These are phyloP conservation scores for Clitoria ternatea DNA, from an alignment of 306 rosid genomes.

Conservation along the genomic window DNA sequence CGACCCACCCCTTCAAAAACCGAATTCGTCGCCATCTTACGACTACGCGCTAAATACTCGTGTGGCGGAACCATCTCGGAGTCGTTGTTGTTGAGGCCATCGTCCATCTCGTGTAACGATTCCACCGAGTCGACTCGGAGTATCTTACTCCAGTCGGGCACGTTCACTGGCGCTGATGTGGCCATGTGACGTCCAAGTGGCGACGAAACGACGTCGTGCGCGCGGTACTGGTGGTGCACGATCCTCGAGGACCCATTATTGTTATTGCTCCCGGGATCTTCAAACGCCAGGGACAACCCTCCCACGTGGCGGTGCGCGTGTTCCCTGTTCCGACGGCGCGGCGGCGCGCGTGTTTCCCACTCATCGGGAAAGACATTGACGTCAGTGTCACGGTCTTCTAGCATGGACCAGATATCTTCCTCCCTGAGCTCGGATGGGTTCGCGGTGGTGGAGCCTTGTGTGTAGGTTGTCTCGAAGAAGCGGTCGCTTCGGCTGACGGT, in stretches of 20 bases:
- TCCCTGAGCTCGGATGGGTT: slow-evolving; percentile 66
- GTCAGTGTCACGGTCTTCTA: slow-evolving; percentile 25
- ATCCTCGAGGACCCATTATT: slow-evolving; percentile 44
- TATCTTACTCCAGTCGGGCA: slow-evolving; percentile 97
- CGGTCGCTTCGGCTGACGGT: slow-evolving; percentile 57
- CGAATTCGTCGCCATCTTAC: slow-evolving; percentile 63
- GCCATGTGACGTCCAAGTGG: slow-evolving; percentile 52
- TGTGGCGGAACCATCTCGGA: slow-evolving; percentile 91
- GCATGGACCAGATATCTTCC: slow-evolving; percentile 72
- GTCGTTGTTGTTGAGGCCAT: slow-evolving; percentile 36
- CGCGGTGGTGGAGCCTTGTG: slow-evolving; percentile 21
- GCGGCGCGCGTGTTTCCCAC: slow-evolving; percentile 28
- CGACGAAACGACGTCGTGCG: slow-evolving; percentile 37
- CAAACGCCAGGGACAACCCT: slow-evolving; percentile 65
- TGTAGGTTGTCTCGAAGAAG: slow-evolving; percentile 50
- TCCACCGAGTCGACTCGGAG: slow-evolving; percentile 70
- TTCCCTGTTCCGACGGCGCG: slow-evolving; percentile 34
- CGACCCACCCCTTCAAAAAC: slow-evolving; percentile 97
- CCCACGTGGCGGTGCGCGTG: slow-evolving; percentile 41
- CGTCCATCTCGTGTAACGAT: slow-evolving; percentile 55
- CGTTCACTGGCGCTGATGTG: slow-evolving; percentile 86
- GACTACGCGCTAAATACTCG: slow-evolving; percentile 85
- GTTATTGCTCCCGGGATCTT: slow-evolving; percentile 33
- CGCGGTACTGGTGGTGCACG: slow-evolving; percentile 67
- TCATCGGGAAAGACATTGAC: slow-evolving; percentile 16